Conservation (phyloP, 1,284 basidiomycete species). For the Takashimella tepidaria region DNA sequence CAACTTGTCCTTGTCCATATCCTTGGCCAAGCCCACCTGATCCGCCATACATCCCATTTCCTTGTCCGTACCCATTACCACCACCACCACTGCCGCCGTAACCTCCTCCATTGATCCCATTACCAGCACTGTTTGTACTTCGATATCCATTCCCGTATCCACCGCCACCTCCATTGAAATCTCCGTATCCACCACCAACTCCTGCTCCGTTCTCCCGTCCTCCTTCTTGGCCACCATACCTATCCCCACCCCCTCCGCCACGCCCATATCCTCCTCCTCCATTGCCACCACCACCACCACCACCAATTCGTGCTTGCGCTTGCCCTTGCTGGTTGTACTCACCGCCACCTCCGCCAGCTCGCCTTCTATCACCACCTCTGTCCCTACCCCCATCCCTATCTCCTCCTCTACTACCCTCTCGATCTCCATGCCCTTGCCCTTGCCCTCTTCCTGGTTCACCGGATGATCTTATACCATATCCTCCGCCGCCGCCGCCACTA, state of each 20-base stretch:
- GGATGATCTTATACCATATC: constrained; percentile 2
- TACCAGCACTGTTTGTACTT: not conserved
- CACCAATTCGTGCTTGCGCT: not conserved
- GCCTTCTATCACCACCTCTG: constrained; percentile 19
- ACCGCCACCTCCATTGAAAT: too few species aligned
- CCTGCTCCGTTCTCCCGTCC: constrained; percentile 1
- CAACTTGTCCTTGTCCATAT: not conserved
- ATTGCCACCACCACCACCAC: not conserved
- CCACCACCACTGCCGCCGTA: constrained; percentile 11
- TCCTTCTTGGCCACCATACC: not conserved
- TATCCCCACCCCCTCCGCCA: not conserved
- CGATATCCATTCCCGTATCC: too few species aligned
- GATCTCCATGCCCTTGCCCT: constrained; percentile 6
- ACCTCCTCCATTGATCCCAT: not conserved
- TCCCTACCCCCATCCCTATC: constrained; percentile 29
- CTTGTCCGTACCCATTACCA: constrained; percentile 10
- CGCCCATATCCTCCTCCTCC: not conserved
- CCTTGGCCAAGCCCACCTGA: not conserved
- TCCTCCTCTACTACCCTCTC: constrained; percentile 31
- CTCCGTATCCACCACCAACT: constrained; percentile 2
- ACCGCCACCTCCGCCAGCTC: not conserved
- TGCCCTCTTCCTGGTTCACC: constrained; percentile 9
- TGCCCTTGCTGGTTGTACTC: not conserved
- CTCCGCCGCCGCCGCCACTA: constrained; percentile 8
- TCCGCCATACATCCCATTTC: constrained; percentile 2